Percentiles rank a stretch among this genome's conserved stretches.
These are phyloP conservation scores for Papiliotrema laurentii DNA, from an alignment of 1,284 basidiomycete species.

Conservation along the genomic window DNA sequence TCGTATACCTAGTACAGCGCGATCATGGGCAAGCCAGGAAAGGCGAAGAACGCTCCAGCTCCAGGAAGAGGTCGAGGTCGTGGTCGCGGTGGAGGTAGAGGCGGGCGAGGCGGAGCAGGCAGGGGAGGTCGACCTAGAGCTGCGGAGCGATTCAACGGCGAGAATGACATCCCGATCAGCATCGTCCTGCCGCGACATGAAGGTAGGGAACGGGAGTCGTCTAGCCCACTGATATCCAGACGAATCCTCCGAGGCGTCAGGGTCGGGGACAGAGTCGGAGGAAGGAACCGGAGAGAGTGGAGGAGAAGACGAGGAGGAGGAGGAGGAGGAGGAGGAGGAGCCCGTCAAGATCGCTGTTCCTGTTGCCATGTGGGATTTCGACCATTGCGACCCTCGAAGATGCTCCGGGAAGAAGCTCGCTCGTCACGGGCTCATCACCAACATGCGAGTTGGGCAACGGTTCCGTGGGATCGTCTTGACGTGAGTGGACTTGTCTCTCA, in stretches of 20 bases:
- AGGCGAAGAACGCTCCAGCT: slow-evolving; percentile 24
- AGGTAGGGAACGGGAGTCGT: slow-evolving; percentile 16
- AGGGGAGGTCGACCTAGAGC: slow-evolving; percentile 28
- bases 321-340: slow-evolving; percentile 27
- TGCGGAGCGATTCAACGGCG: slow-evolving; percentile 1
- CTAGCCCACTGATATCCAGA: not conserved
- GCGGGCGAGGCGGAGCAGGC: slow-evolving; percentile 13
- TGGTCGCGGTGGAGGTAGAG: slow-evolving; percentile 21
- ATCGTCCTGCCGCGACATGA: slow-evolving; percentile 21
- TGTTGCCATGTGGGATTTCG: slow-evolving; percentile 95
- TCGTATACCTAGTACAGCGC: not conserved
- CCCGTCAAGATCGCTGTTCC: slow-evolving; percentile 57
- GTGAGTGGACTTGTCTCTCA: slow-evolving; percentile 53
- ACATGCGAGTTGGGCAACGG: slow-evolving; percentile 75
- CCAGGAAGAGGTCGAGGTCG: slow-evolving; percentile 29
- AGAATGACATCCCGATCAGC: not conserved
- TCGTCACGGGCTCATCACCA: slow-evolving; percentile 75
- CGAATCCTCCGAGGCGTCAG: slow-evolving; percentile 7
- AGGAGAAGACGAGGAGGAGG: slow-evolving; percentile 46
- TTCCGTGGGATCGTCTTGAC: slow-evolving; percentile 91
- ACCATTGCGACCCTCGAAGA: slow-evolving; percentile 90
- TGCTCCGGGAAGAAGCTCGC: slow-evolving; percentile 94
- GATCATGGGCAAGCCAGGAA: slow-evolving; percentile 39
- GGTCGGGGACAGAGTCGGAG: slow-evolving; percentile 18
- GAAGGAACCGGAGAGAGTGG: slow-evolving; percentile 25